Evolutionary conservation across 306 rosid species (phyloP).

Genomic region (Trifolium subterraneum): DNA sequence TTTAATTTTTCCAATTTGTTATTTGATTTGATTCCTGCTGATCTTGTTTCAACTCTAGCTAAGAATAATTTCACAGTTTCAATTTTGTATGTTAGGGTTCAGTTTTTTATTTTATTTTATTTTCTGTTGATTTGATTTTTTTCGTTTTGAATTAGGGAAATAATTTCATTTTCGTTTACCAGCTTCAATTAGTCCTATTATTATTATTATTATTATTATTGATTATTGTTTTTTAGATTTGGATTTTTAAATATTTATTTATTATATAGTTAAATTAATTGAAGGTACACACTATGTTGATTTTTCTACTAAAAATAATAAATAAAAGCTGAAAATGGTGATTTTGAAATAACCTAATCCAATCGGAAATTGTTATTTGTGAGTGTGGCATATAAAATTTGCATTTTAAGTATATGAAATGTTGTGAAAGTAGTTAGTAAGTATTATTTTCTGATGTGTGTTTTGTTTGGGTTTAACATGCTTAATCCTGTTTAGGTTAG

Average conservation of each 20-base stretch:
- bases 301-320: not conserved
- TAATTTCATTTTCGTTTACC: not conserved
- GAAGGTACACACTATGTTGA: not conserved
- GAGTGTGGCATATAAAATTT: not conserved
- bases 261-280: not conserved
- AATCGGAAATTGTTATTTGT: not conserved
- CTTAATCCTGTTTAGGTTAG: not conserved
- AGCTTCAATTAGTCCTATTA: not conserved
- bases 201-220: too few relatives aligned
- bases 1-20: not conserved
- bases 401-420: not conserved
- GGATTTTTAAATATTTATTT: not conserved
- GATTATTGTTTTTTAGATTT: slow-evolving; percentile 9
- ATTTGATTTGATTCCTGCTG: not conserved
- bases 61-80: not conserved
- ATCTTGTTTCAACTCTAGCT: not conserved
- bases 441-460: not conserved
- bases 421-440: too few relatives aligned
- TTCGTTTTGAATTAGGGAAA: not conserved
- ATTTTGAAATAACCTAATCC: not conserved
- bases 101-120: too few relatives aligned
- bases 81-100: not conserved
- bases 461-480: not conserved
- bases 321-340: not conserved
- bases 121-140: not conserved